Evolutionary conservation across 352 stramenopile genomes (phyloP), one percentile per base, ranked within the genome.

Genomic region (Lagenidium giganteum): DNA sequence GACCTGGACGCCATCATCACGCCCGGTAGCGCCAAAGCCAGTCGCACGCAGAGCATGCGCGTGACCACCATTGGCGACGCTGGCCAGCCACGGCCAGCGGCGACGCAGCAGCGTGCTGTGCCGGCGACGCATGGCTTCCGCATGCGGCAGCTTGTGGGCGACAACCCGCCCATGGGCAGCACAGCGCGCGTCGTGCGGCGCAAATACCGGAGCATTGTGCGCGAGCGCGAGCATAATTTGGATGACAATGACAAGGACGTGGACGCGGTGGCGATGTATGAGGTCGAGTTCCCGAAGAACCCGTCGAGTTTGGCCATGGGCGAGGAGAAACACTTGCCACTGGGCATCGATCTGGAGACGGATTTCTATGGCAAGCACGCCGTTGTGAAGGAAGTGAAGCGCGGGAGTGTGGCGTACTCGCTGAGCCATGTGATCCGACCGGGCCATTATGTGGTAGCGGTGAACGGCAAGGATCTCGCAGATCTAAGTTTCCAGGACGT

Each of bases 331-430:
- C 48, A 63, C n/a, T 41, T 29, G 20, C 47, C 63, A 8, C 42
- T 83, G 0, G 70, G 70, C 4, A 76, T 83, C 36, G 66, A 77
- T 8, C 58, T 83, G 1, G 70, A 83, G 40, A 83, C 70, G 13
- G 66, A 79, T 35, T 77, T 83, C 41, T 77, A 79, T 42, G 64
- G 66, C 20, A 50, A 69, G 18, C 59, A 83, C 37, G 57, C 67
- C 11, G 47, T 79, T 8, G 49, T 83, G 11, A 76, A 74, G 41
- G 27, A 51, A 3, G 56, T 83, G 34, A 45, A 59, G 23, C 49
- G 51, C 2, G 54, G 57, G 11, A 67, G 61, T 25, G 38, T 64
- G 3, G 67, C 70, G 11, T 61, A 43, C 18, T 37, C 55, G n/a
- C 36, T 83, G 1, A 32, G 52, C 16, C 24, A 34, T 13, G 51